Percentiles rank a stretch among this genome's conserved stretches.
These are phyloP conservation scores for Sphagnurus paluster DNA, from an alignment of 1,284 basidiomycete genomes.

Conservation along the genomic window DNA sequence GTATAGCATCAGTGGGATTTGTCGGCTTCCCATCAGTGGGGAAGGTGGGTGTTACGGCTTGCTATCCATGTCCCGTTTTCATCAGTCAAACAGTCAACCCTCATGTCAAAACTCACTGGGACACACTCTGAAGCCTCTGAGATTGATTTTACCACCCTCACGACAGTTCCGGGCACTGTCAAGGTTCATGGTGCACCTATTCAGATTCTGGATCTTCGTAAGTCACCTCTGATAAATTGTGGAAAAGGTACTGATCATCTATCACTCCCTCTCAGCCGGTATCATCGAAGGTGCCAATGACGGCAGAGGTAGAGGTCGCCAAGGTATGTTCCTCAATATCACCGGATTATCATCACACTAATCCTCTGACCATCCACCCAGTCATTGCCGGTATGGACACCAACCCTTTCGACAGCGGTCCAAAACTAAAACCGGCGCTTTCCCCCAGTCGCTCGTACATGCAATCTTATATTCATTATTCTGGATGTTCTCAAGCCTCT, in stretches of 20 bases:
- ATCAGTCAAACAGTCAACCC: slow-evolving; percentile 68
- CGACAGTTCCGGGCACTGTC: slow-evolving; percentile 93
- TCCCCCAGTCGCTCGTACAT: slow-evolving; percentile 86
- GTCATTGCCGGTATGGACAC: slow-evolving; percentile 76
- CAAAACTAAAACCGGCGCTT: slow-evolving; percentile 17
- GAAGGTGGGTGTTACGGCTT: slow-evolving; percentile 55
- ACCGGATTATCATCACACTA: neutral
- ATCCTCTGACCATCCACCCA: slow-evolving; percentile 26
- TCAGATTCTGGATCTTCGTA: slow-evolving; percentile 83
- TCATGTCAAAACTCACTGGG: slow-evolving; percentile 98
- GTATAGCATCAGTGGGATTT: slow-evolving; percentile 95
- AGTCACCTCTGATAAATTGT: slow-evolving; percentile 30
- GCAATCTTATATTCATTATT: slow-evolving; percentile 98
- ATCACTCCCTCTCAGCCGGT: slow-evolving; percentile 60
- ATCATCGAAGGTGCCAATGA: slow-evolving; percentile 99
- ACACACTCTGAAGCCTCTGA: slow-evolving; percentile 98
- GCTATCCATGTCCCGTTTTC: neutral
- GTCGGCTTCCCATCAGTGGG: slow-evolving; percentile 88
- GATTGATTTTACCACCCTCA: slow-evolving; percentile 96
- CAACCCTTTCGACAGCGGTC: slow-evolving; percentile 10
- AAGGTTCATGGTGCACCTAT: slow-evolving; percentile 95
- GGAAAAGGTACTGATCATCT: slow-evolving; percentile 10
- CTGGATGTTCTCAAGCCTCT: slow-evolving; percentile 98
- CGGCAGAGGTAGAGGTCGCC: slow-evolving; percentile 95
- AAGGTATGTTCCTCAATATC: slow-evolving; percentile 55